Conservation (phyloP, 2,329 filamentous ascomycete genomes). For the Cordyceps pruinosa region DNA sequence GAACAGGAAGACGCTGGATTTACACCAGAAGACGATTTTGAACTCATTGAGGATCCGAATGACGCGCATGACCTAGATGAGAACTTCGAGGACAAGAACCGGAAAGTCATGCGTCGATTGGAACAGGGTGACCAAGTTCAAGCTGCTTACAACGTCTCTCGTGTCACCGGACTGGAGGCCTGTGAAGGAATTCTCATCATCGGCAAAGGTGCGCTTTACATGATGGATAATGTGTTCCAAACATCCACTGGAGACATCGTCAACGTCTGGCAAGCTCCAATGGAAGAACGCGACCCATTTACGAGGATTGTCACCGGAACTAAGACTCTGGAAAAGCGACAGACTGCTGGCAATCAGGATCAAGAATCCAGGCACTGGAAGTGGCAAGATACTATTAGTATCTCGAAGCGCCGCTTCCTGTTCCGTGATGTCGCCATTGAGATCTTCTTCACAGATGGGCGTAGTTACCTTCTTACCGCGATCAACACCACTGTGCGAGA, state of each 20-base stretch:
- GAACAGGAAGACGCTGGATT: constrained; percentile 24
- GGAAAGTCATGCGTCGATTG: constrained; percentile 92
- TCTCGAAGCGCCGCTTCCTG: constrained; percentile 90
- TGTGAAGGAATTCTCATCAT: constrained; percentile 90
- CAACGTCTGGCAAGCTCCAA: constrained; percentile 87
- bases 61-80: constrained; percentile 67
- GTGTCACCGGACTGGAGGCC: constrained; percentile 87
- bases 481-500: constrained; percentile 69
- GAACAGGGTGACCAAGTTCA: constrained; percentile 88
- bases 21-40: constrained; percentile 80
- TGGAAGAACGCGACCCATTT: constrained; percentile 90
- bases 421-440: constrained; percentile 96
- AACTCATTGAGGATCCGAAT: constrained; percentile 89
- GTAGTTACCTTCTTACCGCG: constrained; percentile 87
- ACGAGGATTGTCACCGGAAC: constrained; percentile 80
- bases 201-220: constrained; percentile 85
- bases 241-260: constrained; percentile 93
- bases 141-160: constrained; percentile 89
- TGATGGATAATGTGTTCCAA: constrained; percentile 96
- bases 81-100: constrained; percentile 92
- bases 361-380: constrained; percentile 87
- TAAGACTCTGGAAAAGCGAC: constrained; percentile 54
- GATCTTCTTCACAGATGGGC: constrained; percentile 92
- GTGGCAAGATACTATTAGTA: constrained; percentile 89
- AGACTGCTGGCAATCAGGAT: constrained; percentile 49